Evolutionary conservation across 2,329 filamentous ascomycete genomes (phyloP).

Genomic region (Pseudogymnoascus sp.): DNA sequence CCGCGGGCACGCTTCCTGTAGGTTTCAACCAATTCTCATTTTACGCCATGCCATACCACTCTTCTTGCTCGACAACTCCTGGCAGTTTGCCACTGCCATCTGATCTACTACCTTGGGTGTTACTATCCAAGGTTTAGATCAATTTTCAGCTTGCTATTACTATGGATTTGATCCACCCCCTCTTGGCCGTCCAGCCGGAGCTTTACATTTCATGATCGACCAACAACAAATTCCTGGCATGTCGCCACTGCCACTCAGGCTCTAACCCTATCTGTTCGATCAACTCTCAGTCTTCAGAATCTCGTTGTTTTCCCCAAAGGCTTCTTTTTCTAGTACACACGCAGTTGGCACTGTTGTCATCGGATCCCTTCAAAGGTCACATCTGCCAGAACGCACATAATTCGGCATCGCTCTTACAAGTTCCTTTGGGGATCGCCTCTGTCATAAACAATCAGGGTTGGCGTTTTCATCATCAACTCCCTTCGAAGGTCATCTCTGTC

Average conservation of each 20-base stretch:
- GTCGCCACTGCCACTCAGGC: neutral
- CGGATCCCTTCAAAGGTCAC: too few relatives aligned
- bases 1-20: neutral
- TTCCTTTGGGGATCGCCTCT: too few relatives aligned
- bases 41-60: neutral
- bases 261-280: neutral
- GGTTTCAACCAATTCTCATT: neutral
- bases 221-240: neutral
- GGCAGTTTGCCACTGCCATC: neutral
- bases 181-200: neutral
- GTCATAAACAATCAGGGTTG: neutral
- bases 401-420: too few relatives aligned
- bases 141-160: neutral
- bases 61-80: neutral
- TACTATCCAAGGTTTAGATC: neutral
- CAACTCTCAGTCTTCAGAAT: neutral
- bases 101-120: neutral
- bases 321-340: too few relatives aligned
- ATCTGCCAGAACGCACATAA: too few relatives aligned
- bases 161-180: neutral
- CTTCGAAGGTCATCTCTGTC: neutral
- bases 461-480: neutral
- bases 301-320: too few relatives aligned
- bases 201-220: neutral
- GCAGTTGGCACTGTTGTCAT: too few relatives aligned